Conservation (phyloP, 2,329 filamentous ascomycete species). For the Orbilia ellipsospora region DNA sequence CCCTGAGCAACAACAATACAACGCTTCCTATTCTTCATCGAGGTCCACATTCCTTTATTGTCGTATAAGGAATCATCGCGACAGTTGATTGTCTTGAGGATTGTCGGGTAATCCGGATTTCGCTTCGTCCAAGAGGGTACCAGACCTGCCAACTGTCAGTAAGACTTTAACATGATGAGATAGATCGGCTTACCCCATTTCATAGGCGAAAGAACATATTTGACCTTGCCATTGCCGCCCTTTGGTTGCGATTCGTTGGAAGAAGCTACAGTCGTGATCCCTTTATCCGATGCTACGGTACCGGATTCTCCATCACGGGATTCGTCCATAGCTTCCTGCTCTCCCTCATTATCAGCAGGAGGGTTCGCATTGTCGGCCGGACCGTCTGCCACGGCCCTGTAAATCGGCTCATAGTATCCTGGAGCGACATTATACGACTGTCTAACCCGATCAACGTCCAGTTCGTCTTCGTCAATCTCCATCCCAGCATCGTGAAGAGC, state of each 20-base stretch:
- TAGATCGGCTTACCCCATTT: slow-evolving; percentile 75
- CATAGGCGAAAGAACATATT: slow-evolving; percentile 89
- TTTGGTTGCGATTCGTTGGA: slow-evolving; percentile 4
- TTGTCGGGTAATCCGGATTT: slow-evolving; percentile 78
- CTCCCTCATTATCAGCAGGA: slow-evolving; percentile 57
- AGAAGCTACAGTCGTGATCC: slow-evolving; percentile 26
- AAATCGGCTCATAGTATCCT: slow-evolving; percentile 84
- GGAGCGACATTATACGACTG: slow-evolving; percentile 95
- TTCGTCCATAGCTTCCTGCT: slow-evolving; percentile 50
- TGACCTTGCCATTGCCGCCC: slow-evolving; percentile 62
- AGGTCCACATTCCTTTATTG: slow-evolving; percentile 85
- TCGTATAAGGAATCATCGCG: slow-evolving; percentile 84
- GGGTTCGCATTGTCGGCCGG: slow-evolving; percentile 56
- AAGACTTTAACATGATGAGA: background rate
- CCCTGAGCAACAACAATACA: slow-evolving; percentile 90
- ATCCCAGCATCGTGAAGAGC: slow-evolving; percentile 46
- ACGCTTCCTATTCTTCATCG: slow-evolving; percentile 88
- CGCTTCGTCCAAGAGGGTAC: slow-evolving; percentile 93
- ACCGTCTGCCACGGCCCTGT: slow-evolving; percentile 78
- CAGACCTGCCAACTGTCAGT: slow-evolving; percentile 68
- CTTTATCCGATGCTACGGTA: slow-evolving; percentile 5
- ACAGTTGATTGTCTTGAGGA: slow-evolving; percentile 94
- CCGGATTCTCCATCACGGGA: slow-evolving; percentile 36
- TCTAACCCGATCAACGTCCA: slow-evolving; percentile 63
- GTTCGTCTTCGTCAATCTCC: slow-evolving; percentile 49